These are phyloP conservation scores for Debaryomyces hansenii DNA, from an alignment of 805 yeast genomes.

Conservation along the genomic window DNA sequence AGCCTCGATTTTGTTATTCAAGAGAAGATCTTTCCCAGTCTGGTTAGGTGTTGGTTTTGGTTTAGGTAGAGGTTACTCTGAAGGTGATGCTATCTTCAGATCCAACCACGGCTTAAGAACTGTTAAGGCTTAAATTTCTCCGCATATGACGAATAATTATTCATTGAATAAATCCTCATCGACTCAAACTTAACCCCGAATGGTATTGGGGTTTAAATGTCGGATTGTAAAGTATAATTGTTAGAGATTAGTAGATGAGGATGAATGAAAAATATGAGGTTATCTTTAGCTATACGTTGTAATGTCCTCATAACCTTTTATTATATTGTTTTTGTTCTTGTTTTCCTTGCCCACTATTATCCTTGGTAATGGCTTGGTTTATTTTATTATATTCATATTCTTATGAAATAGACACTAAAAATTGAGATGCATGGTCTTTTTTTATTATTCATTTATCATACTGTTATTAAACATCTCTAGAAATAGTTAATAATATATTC, in stretches of 20 bases:
- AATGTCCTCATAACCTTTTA: not conserved
- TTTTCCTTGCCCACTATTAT: not conserved
- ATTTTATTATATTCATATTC: not conserved
- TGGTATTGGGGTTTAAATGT: not conserved
- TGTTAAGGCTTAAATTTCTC: constrained; percentile 53
- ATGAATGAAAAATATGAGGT: not conserved
- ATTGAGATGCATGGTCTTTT: not conserved
- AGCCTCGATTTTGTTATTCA: constrained; percentile 85
- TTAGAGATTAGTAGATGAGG: not conserved
- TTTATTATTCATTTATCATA: not conserved
- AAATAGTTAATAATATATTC: not conserved
- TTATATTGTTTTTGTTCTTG: not conserved
- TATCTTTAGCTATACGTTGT: not conserved
- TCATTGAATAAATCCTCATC: not conserved
- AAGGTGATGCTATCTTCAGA: constrained; percentile 96
- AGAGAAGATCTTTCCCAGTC: constrained; percentile 95
- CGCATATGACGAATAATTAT: not conserved
- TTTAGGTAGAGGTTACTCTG: constrained; percentile 95
- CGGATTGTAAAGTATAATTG: not conserved
- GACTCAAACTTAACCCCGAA: not conserved
- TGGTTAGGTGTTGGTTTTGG: constrained; percentile 98
- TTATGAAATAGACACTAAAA: not conserved
- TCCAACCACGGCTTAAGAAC: constrained; percentile 73
- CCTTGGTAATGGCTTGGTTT: not conserved
- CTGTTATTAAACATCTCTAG: not conserved